Evolutionary conservation across 306 rosid genomes (phyloP).

Genomic region (barrel medic (Medicago truncatula)): DNA sequence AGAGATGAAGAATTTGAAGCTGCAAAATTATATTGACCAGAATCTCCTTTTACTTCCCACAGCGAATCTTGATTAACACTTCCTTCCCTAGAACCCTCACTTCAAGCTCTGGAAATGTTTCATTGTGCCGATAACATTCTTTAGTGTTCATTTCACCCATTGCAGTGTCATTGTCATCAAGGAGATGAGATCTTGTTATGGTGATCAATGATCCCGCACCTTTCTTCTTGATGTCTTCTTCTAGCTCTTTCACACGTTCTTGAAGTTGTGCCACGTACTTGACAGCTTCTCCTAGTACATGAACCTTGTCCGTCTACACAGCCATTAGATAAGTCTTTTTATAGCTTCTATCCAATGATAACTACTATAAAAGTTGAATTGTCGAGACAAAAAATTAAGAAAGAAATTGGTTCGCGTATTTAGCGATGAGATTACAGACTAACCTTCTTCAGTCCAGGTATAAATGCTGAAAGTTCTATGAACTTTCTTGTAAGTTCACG

Average conservation of each 20-base stretch:
- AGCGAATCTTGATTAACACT: conserved; percentile 36
- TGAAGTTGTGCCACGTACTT: conserved; percentile 39
- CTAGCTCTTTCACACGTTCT: conserved; percentile 35
- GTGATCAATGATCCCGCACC: not conserved
- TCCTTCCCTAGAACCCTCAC: conserved; percentile 36
- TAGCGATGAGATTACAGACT: not conserved
- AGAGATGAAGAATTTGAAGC: conserved; percentile 39
- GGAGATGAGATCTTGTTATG: no score
- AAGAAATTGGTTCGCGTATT: no score
- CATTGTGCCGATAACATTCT: not conserved
- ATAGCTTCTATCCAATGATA: no score
- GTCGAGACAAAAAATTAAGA: no score
- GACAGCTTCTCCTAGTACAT: conserved; percentile 31
- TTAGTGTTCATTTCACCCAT: not conserved
- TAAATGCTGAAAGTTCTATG: conserved; percentile 43
- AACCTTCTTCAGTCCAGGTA: conserved; percentile 45
- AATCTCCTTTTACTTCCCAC: conserved; percentile 30
- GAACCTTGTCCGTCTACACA: conserved; percentile 37
- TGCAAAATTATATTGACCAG: conserved; percentile 31
- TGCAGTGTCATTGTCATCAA: conserved; percentile 2
- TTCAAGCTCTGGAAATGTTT: conserved; percentile 32
- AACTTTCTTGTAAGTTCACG: conserved; percentile 41
- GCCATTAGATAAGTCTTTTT: not conserved
- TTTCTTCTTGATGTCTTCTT: conserved; percentile 33
- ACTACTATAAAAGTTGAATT: no score